Conservation (phyloP, 179 eudicot species). For the Corrigiola litoralis region DNA sequence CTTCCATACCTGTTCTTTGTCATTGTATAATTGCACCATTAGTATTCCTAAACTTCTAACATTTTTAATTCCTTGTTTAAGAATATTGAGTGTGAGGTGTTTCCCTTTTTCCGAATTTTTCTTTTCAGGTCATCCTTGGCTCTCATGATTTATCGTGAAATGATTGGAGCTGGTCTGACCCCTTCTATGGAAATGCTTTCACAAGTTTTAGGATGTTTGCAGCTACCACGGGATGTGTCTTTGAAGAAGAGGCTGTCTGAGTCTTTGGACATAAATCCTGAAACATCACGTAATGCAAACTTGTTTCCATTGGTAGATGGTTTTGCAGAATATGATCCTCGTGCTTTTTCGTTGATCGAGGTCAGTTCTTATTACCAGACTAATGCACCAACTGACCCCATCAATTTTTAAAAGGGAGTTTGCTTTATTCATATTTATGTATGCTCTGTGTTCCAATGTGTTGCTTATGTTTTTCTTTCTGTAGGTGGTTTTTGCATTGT, state of each 20-base stretch:
- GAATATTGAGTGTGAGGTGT: background rate
- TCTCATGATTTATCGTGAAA: slow-evolving; percentile 75
- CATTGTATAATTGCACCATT: background rate
- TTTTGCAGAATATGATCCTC: slow-evolving; percentile 96
- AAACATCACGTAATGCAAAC: slow-evolving; percentile 48
- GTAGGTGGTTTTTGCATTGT: no score
- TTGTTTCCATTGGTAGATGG: slow-evolving; percentile 74
- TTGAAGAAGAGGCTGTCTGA: slow-evolving; percentile 62
- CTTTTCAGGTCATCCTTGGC: slow-evolving; percentile 77
- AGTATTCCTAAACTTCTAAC: no score
- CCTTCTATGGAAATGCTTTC: slow-evolving; percentile 69
- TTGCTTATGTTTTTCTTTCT: no score
- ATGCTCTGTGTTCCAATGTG: slow-evolving; percentile 3
- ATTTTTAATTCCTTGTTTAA: no score
- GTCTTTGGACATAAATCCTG: slow-evolving; percentile 49
- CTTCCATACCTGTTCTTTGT: background rate
- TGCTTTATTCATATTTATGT: background rate
- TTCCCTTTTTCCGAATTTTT: background rate
- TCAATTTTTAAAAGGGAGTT: background rate
- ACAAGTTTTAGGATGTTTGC: slow-evolving; percentile 78
- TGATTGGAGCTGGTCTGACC: slow-evolving; percentile 58
- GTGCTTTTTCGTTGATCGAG: slow-evolving; percentile 88
- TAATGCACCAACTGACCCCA: background rate
- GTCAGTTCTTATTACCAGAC: slow-evolving; percentile 31
- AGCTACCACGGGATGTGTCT: slow-evolving; percentile 62